These are phyloP conservation scores for Endoconidiophora laricicola DNA, from an alignment of 2,329 filamentous ascomycete species.

Conservation along the genomic window DNA sequence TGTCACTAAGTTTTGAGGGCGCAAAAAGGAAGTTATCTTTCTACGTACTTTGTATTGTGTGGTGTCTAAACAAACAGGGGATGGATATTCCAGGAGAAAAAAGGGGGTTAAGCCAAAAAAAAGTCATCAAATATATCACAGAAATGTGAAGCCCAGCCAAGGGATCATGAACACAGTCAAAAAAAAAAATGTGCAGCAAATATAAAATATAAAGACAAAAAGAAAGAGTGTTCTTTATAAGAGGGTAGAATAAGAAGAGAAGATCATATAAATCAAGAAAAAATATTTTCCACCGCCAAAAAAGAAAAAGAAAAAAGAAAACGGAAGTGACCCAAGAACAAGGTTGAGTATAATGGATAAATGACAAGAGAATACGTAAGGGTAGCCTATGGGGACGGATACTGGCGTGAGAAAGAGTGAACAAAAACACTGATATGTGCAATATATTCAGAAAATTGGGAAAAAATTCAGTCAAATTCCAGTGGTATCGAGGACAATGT, in stretches of 20 bases:
- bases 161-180: not conserved
- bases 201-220: not conserved
- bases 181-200: not conserved
- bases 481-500: conserved; percentile 10
- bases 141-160: not conserved
- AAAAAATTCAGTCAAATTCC: conserved; percentile 8
- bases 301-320: not conserved
- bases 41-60: not conserved
- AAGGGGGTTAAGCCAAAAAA: not conserved
- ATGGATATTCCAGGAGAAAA: not conserved
- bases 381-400: not conserved
- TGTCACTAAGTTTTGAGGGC: too few species aligned
- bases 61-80: not conserved
- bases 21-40: too few species aligned
- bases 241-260: not conserved
- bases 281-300: not conserved
- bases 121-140: not conserved
- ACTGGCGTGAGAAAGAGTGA: not conserved
- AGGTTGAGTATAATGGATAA: not conserved
- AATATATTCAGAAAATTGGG: conserved; percentile 11
- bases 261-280: not conserved
- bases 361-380: not conserved
- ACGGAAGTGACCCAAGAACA: not conserved
- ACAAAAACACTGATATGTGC: not conserved
- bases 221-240: not conserved